These are phyloP conservation scores for Agastache rugosa DNA, from an alignment of 257 asterid genomes.

Conservation along the genomic window DNA sequence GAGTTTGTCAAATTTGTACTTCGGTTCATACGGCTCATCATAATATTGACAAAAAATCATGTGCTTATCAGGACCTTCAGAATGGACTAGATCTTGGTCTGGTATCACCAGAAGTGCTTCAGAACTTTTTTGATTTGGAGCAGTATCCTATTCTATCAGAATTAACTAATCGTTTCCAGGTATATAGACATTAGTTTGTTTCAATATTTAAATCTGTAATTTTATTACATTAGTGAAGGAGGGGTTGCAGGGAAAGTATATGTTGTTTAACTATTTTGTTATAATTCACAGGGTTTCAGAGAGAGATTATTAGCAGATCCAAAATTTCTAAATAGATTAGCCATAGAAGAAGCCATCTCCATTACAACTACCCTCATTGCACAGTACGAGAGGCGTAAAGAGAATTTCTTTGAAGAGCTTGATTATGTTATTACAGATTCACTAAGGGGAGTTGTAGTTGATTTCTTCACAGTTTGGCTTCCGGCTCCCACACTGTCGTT, in stretches of 20 bases:
- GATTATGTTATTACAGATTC: conserved; percentile 91
- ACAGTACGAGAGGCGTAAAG: conserved; percentile 89
- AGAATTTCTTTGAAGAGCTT: conserved; percentile 78
- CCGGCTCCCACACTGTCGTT: conserved; percentile 95
- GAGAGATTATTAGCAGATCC: conserved; percentile 97
- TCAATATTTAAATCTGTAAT: not conserved
- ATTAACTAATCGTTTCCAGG: conserved; percentile 81
- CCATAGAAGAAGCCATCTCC: conserved; percentile 95
- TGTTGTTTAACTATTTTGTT: conserved; percentile 23
- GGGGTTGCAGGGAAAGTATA: not conserved
- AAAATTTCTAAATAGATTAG: conserved; percentile 80
- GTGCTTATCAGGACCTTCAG: conserved; percentile 76
- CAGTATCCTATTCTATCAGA: conserved; percentile 78
- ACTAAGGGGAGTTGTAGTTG: conserved; percentile 81
- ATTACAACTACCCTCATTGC: conserved; percentile 90
- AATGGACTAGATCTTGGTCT: conserved; percentile 94
- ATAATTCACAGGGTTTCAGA: conserved; percentile 81
- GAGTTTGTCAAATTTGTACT: conserved; percentile 14
- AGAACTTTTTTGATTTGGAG: conserved; percentile 89
- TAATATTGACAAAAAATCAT: conserved; percentile 21
- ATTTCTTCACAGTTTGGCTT: conserved; percentile 97
- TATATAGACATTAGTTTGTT: conserved; percentile 32
- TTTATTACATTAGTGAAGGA: conserved; percentile 9
- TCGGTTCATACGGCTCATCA: conserved; percentile 9
- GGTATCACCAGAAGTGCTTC: conserved; percentile 94